phyloP scores from a whole-genome alignment of 768 basidiomycete species.

The Candolleomyces efflorescens region DNA sequence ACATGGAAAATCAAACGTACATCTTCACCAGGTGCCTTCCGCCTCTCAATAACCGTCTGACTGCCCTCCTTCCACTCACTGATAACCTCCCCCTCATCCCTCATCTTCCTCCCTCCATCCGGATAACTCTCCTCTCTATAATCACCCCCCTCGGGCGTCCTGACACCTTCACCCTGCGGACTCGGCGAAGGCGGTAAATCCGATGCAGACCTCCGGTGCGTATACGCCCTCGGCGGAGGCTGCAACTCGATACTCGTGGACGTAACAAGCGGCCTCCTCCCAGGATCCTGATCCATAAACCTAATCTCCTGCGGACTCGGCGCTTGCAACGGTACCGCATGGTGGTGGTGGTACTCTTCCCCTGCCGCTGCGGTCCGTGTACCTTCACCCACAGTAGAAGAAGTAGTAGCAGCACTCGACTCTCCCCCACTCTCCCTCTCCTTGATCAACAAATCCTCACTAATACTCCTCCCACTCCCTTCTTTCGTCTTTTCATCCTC shows the following conservation, averaged over 20 bases:
- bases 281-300: neutral
- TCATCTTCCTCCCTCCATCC: conserved; percentile 12
- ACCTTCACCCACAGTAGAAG: no score
- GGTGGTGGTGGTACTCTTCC: no score
- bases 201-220: neutral
- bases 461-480: conserved; percentile 16
- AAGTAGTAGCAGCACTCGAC: neutral
- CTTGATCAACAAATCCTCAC: conserved; percentile 19
- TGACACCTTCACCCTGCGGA: neutral
- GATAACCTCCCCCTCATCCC: conserved; percentile 8
- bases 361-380: no score
- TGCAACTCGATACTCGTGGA: neutral
- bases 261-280: no score
- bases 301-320: neutral
- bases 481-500: conserved; percentile 9
- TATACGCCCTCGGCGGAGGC: neutral
- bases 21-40: conserved; percentile 21
- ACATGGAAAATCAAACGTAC: conserved; percentile 15
- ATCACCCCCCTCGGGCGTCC: conserved; percentile 5
- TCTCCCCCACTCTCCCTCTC: conserved; percentile 14
- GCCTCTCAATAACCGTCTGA: conserved; percentile 23
- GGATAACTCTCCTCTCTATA: conserved; percentile 15
- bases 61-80: conserved; percentile 25
- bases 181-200: no score
- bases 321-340: no score